Evolutionary conservation across 1,284 basidiomycete species (phyloP), one percentile per base, ranked within the genome.

Genomic region (Earliella scabrosa): DNA sequence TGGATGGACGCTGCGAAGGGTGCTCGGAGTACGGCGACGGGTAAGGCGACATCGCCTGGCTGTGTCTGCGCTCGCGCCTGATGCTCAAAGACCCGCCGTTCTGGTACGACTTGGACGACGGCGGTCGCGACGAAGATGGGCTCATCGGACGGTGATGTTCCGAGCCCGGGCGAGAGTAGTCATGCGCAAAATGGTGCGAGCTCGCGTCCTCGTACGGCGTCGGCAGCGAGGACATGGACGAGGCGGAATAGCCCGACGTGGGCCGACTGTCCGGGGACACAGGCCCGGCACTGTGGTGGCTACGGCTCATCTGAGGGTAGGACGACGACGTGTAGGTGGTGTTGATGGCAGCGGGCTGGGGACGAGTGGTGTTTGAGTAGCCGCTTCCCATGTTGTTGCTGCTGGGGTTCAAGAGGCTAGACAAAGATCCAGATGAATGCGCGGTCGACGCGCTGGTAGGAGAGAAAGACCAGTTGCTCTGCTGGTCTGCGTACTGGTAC

Each of bases 11-110:
- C 49, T 72, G 68, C 54, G 66, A 70, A 27, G 74, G 67, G 52
- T 82, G 77, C 48, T 86, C 81, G 56, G 87, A 85, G 72, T 92
- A 92, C 44, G 88, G 89, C 56, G 82, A 86, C 10, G 90, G 90
- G 70, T 92, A 92, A 11, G 90, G 90, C 63, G 85, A 88, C 79
- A 91, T 86, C 0, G 89, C 90, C 68, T 92, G 90, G 66, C 88
- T 90, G 73, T 92, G 90, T 53, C 90, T 80, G 39, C 90, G 78
- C 45, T 79, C 79, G 34, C 90, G 80, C 29, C 89, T 82, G 29
- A 92, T 80, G 70, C 87, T 86, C 41, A 89, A 71, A 13, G 83
- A 82, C 47, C 73, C 75, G 6, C 77, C 68, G 44, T 60, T 66
- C 23, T 75, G 73, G 65, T 85, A 87, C 53, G 76, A 80, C 63